Evolutionary conservation across 202 grass and related monocot species (phyloP), one percentile per base, ranked within the genome.

Genomic region (Bolboschoenoplectus hybrid): DNA sequence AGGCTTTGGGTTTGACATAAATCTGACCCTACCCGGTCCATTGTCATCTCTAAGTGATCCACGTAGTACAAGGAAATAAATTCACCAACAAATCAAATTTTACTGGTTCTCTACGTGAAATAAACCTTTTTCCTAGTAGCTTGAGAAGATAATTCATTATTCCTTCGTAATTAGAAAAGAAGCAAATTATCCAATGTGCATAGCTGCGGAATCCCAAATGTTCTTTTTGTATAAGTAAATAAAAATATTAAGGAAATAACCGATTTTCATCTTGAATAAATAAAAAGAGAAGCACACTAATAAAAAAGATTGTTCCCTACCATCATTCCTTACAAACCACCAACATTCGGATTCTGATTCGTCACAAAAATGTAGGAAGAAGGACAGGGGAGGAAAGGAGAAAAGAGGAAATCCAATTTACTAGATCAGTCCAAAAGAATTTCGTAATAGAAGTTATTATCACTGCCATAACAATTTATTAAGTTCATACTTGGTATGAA

Each of bases 251-350:
- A 26, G 7, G 7, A 70, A 3, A 70, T 45, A 17, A 41, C 41
- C 67, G 8, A 72, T 47, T 46, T 26, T 72, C 67, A 46, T 47
- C 16, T 72, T 72, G 26, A 44, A 19, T 46, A 72, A 47, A 72
- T 17, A 67, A 72, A 45, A 72, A 60, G 57, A 47, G 40, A 71
- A 19, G 14, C 67, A 71, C 67, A 46, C 67, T 9, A 39, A 67
- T 5, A 67, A 13, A 67, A 14, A 67, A 14, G 1, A 4, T 46
- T 71, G 16, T 72, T 70, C 41, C 2, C 9, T 72, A 4, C 43
- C 6, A 8, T 3, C 68, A 72, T 64, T 47, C 43, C 16, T 72
- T 9, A 47, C 68, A 72, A 47, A 45, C 41, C 68, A 19, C 46
- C 68, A 47, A 45, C n/a, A 47, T 45, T 41, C 68, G 17, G 7